Base-by-base conservation (phyloP, 2,329 filamentous ascomycete species). In the Coleophoma eucalyptorum region DNA sequence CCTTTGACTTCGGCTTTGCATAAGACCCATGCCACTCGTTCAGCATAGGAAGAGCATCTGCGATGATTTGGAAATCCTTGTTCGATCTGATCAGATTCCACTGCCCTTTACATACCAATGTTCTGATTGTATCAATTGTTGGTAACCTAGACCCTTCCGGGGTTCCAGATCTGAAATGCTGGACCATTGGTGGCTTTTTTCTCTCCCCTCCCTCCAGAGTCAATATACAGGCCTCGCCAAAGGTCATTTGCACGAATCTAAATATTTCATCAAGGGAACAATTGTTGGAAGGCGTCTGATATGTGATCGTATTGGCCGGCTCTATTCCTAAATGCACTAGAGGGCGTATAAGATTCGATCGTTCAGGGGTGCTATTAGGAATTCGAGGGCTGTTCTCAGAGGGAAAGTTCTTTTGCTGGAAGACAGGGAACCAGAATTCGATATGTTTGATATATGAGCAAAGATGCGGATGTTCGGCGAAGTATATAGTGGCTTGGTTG, bases 391-490 rank as follows among this genome's bases (percentile, higher is more conserved):
- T 58, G 20, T 58, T 56, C 48, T 62, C 58, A 41, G 57, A 60
- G 13, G 58, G 54, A 13, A 58, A 50, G 32, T 58, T 61, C 54
- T 63, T 65, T 41, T 60, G 70, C 15, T 76, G 74, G 69, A 76
- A 90, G 38, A 90, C 86, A 3, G 87, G 87, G 55, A 90, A 87
- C 86, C 87, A 90, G 40, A 90, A 76, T 67, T 90, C 87, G 52
- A 90, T 78, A 61, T 90, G 87, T 57, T 83, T 84, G 53, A 90
- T 81, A 58, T 89, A 82, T 8, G 69, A 59, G 18, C 79, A 76
- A 5, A 90, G 76, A 60, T 87, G 80, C 26, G 76, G 71, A 52
- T 83, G 76, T 10, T 67, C 57, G 15, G 70, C 66, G 57, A 90
- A 87, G 72, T 86, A 89, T 33, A 70, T 56, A 55, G 79, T 72